phyloP scores from a whole-genome alignment of 139 green algal genomes.

The Desmodesmus armatus region DNA sequence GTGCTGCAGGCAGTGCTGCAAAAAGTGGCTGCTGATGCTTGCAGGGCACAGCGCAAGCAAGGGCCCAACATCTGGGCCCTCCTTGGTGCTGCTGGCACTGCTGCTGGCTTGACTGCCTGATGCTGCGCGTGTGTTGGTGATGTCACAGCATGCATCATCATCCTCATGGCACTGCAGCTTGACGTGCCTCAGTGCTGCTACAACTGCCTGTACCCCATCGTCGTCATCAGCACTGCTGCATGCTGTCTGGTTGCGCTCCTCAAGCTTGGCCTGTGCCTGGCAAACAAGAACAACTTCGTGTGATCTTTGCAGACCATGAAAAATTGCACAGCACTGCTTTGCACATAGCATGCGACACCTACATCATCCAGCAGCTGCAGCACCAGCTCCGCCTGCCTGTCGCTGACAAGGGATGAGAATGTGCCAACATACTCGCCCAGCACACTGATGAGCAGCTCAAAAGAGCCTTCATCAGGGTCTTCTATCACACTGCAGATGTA shows the following conservation, averaged over 20 bases:
- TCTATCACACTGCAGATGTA: slow-evolving; percentile 28
- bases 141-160: slow-evolving; percentile 3
- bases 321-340: not conserved
- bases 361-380: slow-evolving; percentile 37
- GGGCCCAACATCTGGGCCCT: not conserved
- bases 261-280: not conserved
- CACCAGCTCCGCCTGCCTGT: slow-evolving; percentile 3
- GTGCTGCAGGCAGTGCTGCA: not conserved
- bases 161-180: slow-evolving; percentile 12
- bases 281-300: not conserved
- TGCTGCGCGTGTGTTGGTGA: slow-evolving; percentile 10
- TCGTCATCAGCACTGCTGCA: not conserved
- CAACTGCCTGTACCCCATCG: not conserved
- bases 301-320: not conserved
- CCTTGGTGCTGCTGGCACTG: not conserved
- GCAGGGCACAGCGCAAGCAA: slow-evolving; percentile 25
- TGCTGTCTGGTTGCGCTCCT: not conserved
- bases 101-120: not conserved
- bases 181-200: slow-evolving; percentile 17
- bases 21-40: not conserved
- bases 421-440: not conserved
- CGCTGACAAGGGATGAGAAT: not conserved
- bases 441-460: slow-evolving; percentile 15
- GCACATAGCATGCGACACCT: not conserved
- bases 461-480: slow-evolving; percentile 10